Conservation (phyloP, 2,329 filamentous ascomycete species). For the Biscogniauxia marginata region DNA sequence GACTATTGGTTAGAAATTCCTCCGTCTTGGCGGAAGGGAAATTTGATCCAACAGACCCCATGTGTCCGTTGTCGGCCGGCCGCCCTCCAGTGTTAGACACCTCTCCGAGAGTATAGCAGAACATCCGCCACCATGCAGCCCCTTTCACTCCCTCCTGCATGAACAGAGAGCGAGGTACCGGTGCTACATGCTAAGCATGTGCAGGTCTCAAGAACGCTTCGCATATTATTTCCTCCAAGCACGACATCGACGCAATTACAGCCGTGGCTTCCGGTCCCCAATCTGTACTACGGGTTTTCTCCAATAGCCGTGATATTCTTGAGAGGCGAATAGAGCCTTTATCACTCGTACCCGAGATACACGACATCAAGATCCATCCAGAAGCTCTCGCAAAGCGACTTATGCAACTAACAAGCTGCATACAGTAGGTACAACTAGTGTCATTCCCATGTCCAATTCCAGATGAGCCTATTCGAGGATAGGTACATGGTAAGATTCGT, state of each 20-base stretch:
- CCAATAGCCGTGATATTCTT: conserved; percentile 18
- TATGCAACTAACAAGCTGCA: conserved; percentile 41
- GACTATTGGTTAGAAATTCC: conserved; percentile 25
- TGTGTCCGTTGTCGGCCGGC: conserved; percentile 29
- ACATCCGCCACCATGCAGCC: conserved; percentile 16
- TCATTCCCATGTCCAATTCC: conserved; percentile 30
- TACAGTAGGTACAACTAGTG: conserved; percentile 42
- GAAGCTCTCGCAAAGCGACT: conserved; percentile 47
- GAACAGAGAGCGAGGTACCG: conserved; percentile 23
- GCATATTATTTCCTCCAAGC: conserved; percentile 36
- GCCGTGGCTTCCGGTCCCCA: conserved; percentile 25
- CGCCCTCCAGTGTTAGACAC: conserved; percentile 30
- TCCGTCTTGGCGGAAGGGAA: conserved; percentile 28
- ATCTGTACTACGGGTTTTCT: conserved; percentile 33
- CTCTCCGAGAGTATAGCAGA: conserved; percentile 10
- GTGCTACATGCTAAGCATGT: conserved; percentile 27
- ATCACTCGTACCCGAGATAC: conserved; percentile 28
- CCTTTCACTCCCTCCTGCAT: conserved; percentile 16
- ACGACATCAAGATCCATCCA: conserved; percentile 42
- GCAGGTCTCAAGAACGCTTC: conserved; percentile 32
- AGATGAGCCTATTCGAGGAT: conserved; percentile 20
- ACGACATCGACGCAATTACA: conserved; percentile 34
- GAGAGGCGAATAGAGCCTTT: conserved; percentile 25
- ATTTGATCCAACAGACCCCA: conserved; percentile 24
- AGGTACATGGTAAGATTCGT: conserved; percentile 35